Base-by-base conservation (phyloP, 1,284 basidiomycete species). In the Rhodotorula sp. region DNA sequence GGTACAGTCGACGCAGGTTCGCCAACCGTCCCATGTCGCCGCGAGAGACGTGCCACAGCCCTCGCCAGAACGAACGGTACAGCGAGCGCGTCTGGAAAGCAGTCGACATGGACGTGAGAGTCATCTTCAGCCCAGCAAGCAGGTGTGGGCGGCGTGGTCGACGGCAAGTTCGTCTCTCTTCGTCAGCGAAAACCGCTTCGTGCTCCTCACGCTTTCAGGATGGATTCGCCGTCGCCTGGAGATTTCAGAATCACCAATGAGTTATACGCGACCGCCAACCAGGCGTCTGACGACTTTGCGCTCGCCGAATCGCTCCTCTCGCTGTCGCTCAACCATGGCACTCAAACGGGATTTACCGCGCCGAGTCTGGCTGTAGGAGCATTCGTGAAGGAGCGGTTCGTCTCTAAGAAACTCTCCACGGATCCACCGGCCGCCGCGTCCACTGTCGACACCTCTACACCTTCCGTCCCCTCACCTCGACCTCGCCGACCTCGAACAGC, bases 31-130 rank as follows among this genome's bases (percentile, higher is more conserved):
- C 22, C 5, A 34, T 31, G 15, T 51, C 26, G 1, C 26, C 15
- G 4, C 47, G 51, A n/a, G 61, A 7, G 10, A 56, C 34, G 22
- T 10, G 59, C 11, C n/a, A 20, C 9, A 61, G 46, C 1, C 22
- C 28, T 7, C 64, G 59, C 52, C 59, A 54, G 53, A 66, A 51
- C 47, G 18, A 30, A 31, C 64, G 58, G 59, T 66, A 66, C 20
- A 61, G 53, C 10, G 64, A 46, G n/a, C 57, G 64, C 0, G 18
- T 10, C 2, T 26, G n/a, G 4, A 20, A 44, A 44, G 50, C 13
- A 16, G 37, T 26, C 30, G 34, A 13, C 18, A 34, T 34, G 8
- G 31, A 4, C 31, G 26, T 22, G 16, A 16, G 16, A 55, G 31
- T 31, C 34, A 37, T 37, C 20, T 3, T 3, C 40, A 18, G 40